These are phyloP conservation scores for Colletotrichum scovillei DNA, from an alignment of 2,329 filamentous ascomycete species.

Conservation along the genomic window DNA sequence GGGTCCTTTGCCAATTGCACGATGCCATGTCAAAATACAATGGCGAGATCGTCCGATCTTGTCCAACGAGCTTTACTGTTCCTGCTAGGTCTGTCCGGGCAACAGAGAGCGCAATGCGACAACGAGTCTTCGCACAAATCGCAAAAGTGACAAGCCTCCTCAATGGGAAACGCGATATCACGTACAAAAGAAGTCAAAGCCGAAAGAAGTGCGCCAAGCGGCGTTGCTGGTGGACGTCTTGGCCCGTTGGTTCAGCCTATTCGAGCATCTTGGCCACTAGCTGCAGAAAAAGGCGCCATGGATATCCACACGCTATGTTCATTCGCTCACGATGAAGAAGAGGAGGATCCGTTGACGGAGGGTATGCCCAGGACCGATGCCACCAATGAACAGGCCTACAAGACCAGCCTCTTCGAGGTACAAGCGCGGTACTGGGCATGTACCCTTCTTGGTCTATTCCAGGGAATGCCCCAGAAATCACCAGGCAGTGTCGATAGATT, in stretches of 20 bases:
- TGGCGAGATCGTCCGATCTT: constrained; percentile 16
- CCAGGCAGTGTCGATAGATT: neutral
- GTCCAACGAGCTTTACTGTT: neutral
- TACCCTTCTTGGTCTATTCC: constrained; percentile 5
- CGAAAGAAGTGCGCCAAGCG: neutral
- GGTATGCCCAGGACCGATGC: constrained; percentile 11
- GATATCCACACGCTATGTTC: neutral
- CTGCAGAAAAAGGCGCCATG: constrained; percentile 25
- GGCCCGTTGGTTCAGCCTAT: constrained; percentile 20
- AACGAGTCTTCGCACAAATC: neutral
- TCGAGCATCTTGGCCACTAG: constrained; percentile 14
- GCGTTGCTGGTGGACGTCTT: neutral
- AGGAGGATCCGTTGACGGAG: constrained; percentile 7
- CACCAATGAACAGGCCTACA: constrained; percentile 6
- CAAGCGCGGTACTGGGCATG: constrained; percentile 21
- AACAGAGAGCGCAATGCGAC: constrained; percentile 6
- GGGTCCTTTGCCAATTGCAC: constrained; percentile 4
- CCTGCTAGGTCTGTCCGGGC: neutral
- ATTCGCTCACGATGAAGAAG: neutral
- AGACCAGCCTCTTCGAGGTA: constrained; percentile 3
- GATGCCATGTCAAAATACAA: neutral
- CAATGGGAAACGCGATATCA: neutral
- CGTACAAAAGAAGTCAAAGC: neutral
- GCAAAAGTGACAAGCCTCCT: neutral
- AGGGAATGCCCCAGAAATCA: constrained; percentile 15